Base-by-base conservation (phyloP, 257 asterid species). In the Fraxinus quadrangulata region DNA sequence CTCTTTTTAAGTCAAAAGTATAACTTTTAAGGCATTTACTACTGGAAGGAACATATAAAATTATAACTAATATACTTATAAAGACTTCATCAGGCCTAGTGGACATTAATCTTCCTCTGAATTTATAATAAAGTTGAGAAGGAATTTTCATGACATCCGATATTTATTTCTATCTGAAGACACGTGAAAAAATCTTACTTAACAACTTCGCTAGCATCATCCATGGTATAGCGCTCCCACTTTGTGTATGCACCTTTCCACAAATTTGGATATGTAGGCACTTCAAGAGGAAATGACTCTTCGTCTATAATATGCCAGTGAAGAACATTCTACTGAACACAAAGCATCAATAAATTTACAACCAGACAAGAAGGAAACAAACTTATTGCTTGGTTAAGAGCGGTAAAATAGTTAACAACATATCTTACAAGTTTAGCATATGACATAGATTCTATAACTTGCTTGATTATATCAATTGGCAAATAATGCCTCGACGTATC, bases 231-330 rank as follows among this genome's bases (percentile, higher is more conserved):
- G 72, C 97, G 91, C 85, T 94, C 98, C 97, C 91, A 90, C 86
- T 89, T 94, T 28, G 96, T 84, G 77, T 94, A 94, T 51, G 97
- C 88, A 37, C 97, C 98, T 83, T 89, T 91, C 98, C 98, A 94
- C 86, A 94, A 87, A 39, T 92, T 88, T 72, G 98, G 96, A 78
- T 86, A 94, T 31, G 89, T 79, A 69, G 98, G 98, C 74, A 94
- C 91, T 88, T 94, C 98, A 54, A 94, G 90, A 78, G 98, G 98
- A 88, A 94, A 94, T 54, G 98, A 92, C 85, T 94, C 92, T 91
- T 92, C 97, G 78, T 94, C 98, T 81, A 94, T 89, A 80, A 94
- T 91, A 88, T 94, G 98, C 98, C 98, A 94, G 76, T 94, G 98
- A 79, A 94, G 90, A 82, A 94, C 96, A 85, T 94, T 94, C 98